Conservation (phyloP, 768 basidiomycete genomes). For the Galerina sulciceps region DNA sequence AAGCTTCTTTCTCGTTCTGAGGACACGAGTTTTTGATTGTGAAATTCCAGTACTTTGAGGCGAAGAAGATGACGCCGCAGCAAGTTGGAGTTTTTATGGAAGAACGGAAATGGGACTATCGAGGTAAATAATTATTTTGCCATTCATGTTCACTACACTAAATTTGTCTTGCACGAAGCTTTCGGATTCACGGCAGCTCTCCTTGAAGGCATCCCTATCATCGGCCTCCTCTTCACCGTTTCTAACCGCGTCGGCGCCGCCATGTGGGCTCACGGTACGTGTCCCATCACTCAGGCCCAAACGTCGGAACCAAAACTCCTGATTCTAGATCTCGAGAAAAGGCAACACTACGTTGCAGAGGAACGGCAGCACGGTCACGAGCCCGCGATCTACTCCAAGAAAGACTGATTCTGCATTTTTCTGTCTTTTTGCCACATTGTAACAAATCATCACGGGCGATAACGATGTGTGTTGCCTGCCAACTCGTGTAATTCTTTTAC, state of each 20-base stretch:
- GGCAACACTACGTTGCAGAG: constrained; percentile 51
- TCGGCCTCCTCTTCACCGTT: constrained; percentile 81
- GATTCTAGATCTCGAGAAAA: constrained; percentile 65
- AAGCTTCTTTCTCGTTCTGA: constrained; percentile 20
- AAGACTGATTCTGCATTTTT: neutral
- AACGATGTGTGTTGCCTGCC: too few relatives aligned
- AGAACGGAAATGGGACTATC: constrained; percentile 91
- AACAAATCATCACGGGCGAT: too few relatives aligned
- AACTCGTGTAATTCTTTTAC: too few relatives aligned
- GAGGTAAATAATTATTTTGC: constrained; percentile 23
- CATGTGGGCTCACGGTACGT: constrained; percentile 88
- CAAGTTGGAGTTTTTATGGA: constrained; percentile 81
- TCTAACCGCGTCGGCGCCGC: constrained; percentile 91
- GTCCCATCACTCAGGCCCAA: constrained; percentile 24
- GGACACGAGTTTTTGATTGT: neutral
- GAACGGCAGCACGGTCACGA: constrained; percentile 3
- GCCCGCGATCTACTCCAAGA: neutral
- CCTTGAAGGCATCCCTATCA: constrained; percentile 79
- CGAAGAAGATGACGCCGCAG: constrained; percentile 78
- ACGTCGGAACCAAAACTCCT: neutral
- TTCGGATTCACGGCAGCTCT: constrained; percentile 89
- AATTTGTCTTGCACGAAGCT: constrained; percentile 39
- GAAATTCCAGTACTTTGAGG: constrained; percentile 69
- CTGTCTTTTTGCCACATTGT: neutral
- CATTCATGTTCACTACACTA: neutral